Conservation (phyloP, 129 eudicot genomes). For the Centaurea solstitialis region DNA sequence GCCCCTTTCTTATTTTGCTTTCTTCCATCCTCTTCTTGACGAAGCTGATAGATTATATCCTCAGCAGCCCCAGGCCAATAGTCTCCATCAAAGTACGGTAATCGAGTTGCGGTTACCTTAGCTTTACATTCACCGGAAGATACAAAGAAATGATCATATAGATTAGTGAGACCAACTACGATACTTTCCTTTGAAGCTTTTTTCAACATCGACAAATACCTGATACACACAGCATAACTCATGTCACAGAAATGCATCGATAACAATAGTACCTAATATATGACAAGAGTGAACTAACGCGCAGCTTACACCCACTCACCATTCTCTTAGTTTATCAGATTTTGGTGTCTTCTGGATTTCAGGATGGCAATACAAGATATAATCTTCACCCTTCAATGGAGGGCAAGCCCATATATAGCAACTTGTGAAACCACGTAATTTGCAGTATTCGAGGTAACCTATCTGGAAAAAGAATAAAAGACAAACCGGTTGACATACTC, state of each 20-base stretch:
- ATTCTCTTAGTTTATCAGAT: constrained; percentile 94
- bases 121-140: constrained; percentile 91
- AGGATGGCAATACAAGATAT: constrained; percentile 96
- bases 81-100: constrained; percentile 98
- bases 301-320: constrained; percentile 55
- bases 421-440: constrained; percentile 88
- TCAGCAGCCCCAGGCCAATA: constrained; percentile 99
- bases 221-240: constrained; percentile 28
- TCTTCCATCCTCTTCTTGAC: constrained; percentile 87
- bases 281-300: background rate
- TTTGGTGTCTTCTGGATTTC: constrained; percentile 99
- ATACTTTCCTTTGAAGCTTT: constrained; percentile 83
- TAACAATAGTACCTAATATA: background rate
- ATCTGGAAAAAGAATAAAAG: constrained; percentile 51
- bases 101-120: constrained; percentile 88
- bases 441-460: constrained; percentile 95
- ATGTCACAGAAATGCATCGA: constrained; percentile 20
- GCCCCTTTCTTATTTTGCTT: constrained; percentile 76
- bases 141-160: constrained; percentile 86
- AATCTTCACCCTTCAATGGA: constrained; percentile 97
- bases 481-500: constrained; percentile 2
- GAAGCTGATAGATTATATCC: constrained; percentile 78
- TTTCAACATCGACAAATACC: constrained; percentile 90
- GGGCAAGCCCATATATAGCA: constrained; percentile 99
- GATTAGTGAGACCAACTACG: constrained; percentile 79